Base-by-base conservation (phyloP, 2,329 filamentous ascomycete species). In the Tolypocladium capitatum region DNA sequence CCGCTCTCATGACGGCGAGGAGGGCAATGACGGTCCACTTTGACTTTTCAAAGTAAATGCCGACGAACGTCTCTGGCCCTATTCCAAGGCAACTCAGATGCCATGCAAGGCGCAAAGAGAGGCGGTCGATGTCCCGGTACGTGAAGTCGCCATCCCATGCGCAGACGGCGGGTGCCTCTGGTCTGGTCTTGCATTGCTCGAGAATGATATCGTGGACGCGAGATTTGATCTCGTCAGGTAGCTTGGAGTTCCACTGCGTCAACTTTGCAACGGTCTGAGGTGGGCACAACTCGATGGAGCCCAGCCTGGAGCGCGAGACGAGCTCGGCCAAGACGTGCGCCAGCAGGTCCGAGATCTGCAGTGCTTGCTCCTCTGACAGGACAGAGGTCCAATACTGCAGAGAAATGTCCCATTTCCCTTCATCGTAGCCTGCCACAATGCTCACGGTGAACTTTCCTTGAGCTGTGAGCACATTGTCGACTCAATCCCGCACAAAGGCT, bases 31-130 rank as follows among this genome's bases (percentile, higher is more conserved):
- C 56, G 0, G 59, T 60, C 59, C 55, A 61, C 18, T 51, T 51
- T 0, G 62, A 63, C 48, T 65, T 65, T 33, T 62, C 58, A 21
- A 63, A 63, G 36, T 56, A 62, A 1, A 65, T 47, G 0, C 60
- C 60, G 6, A 65, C 56, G 5, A 62, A 54, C 4, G 52, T 51
- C 4, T 57, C 62, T 3, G 51, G 51, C 6, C 51, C 51, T 16
- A 63, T 49, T 1, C 60, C 60, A 0, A 57, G 45, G 4, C 42
- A 44, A 11, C 51, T 32, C 1, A 61, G 52, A 35, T 60, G 50
- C 16, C 49, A 38, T 1, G 60, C 54, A 5, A 60, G 49, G 0
- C 47, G 43, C n/a, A 63, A 63, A 1, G 58, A 57, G 2, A 51
- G 45, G 4, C 32, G 44, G 2, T 58, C 53, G 1, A 64, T 46